phyloP scores from a whole-genome alignment of 129 eudicot genomes.

The Tanacetum coccineum region DNA sequence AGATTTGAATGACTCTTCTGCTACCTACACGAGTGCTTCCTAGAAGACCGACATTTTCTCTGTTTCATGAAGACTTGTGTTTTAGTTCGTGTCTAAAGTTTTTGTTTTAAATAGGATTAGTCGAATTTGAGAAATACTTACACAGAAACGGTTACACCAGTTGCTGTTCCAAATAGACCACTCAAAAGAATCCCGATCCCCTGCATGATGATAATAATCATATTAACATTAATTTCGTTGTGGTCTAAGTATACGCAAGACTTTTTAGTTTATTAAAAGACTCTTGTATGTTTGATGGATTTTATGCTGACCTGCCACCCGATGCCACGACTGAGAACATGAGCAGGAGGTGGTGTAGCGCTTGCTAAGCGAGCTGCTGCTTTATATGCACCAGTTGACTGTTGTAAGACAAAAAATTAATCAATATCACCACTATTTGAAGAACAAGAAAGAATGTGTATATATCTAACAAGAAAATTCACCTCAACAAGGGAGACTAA shows the following conservation, averaged over 20 bases:
- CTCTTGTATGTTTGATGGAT: neutral
- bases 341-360: slow-evolving; percentile 99
- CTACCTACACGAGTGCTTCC: slow-evolving; percentile 99
- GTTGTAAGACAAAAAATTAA: neutral
- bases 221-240: neutral
- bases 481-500: slow-evolving; percentile 94
- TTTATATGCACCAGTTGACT: slow-evolving; percentile 98
- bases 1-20: slow-evolving; percentile 88
- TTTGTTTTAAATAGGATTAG: neutral
- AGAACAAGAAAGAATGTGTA: neutral
- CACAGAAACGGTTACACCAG: slow-evolving; percentile 95
- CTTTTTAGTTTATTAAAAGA: neutral
- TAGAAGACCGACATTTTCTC: slow-evolving; percentile 92
- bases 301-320: slow-evolving; percentile 90
- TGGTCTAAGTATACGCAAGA: neutral
- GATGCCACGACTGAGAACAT: slow-evolving; percentile 99
- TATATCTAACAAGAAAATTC: slow-evolving; percentile 1
- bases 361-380: slow-evolving; percentile 99
- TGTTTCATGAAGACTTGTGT: slow-evolving; percentile 26
- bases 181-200: slow-evolving; percentile 86
- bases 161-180: slow-evolving; percentile 91
- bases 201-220: slow-evolving; percentile 25
- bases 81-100: neutral
- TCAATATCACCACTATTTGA: no score
- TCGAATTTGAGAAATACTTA: slow-evolving; percentile 34